Percentiles rank a stretch among this genome's conserved stretches.
Conservation (phyloP, 352 stramenopile species). For the Globisporangium recalcitrans region DNA sequence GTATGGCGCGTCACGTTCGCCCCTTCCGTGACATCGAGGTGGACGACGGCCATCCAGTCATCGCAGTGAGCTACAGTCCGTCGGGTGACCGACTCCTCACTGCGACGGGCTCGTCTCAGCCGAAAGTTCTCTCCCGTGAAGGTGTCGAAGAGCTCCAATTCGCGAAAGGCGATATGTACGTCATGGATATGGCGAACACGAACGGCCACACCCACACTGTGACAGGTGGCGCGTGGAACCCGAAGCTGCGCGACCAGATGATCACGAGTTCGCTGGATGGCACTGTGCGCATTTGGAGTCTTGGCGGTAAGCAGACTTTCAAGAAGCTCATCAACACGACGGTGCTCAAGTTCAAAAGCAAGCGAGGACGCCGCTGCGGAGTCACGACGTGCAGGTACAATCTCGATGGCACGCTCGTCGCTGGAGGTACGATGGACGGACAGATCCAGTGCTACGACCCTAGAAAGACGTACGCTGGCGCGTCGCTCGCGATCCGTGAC, state of each 20-base stretch:
- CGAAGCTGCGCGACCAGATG: slow-evolving; percentile 59
- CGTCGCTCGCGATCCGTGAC: slow-evolving; percentile 53
- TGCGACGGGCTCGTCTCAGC: slow-evolving; percentile 65
- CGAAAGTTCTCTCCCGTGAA: slow-evolving; percentile 73
- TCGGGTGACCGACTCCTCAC: slow-evolving; percentile 70
- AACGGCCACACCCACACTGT: slow-evolving; percentile 76
- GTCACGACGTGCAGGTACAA: slow-evolving; percentile 75
- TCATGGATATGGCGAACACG: slow-evolving; percentile 82
- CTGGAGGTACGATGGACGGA: slow-evolving; percentile 70
- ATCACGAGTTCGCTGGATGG: slow-evolving; percentile 79
- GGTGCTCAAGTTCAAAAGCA: slow-evolving; percentile 82
- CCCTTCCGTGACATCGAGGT: slow-evolving; percentile 78
- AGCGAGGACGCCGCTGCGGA: slow-evolving; percentile 57
- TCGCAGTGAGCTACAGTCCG: slow-evolving; percentile 77
- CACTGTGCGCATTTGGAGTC: slow-evolving; percentile 70
- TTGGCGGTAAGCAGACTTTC: slow-evolving; percentile 64
- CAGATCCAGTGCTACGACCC: slow-evolving; percentile 75
- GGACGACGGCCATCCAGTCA: slow-evolving; percentile 72
- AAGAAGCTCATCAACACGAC: slow-evolving; percentile 79
- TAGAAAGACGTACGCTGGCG: slow-evolving; percentile 60
- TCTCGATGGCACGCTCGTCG: slow-evolving; percentile 51
- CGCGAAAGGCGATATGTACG: slow-evolving; percentile 83
- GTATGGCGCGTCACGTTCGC: slow-evolving; percentile 76
- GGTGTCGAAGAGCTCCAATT: slow-evolving; percentile 78
- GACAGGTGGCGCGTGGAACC: slow-evolving; percentile 69